These are phyloP conservation scores for Colletotrichum karsti DNA, from an alignment of 2,329 filamentous ascomycete genomes.

Conservation along the genomic window DNA sequence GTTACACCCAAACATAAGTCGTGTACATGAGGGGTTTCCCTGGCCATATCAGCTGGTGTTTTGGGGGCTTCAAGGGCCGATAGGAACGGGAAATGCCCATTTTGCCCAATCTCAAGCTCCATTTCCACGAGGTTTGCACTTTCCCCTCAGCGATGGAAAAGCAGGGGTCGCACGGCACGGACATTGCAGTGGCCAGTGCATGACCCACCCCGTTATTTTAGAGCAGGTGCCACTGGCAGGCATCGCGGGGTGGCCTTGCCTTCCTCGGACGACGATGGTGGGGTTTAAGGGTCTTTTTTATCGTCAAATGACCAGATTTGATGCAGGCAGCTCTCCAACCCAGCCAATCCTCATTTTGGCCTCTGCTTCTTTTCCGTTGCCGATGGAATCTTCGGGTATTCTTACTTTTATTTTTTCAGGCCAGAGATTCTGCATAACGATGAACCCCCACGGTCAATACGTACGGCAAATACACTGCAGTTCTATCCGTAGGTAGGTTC, in stretches of 20 bases:
- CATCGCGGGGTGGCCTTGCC: background rate
- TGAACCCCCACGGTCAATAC: no score
- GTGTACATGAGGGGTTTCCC: background rate
- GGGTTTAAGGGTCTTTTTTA: conserved; percentile 21
- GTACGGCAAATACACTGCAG: no score
- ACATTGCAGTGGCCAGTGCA: background rate
- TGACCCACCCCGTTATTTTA: background rate
- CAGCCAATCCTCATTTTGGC: background rate
- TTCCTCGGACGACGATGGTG: background rate
- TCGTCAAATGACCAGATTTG: conserved; percentile 24
- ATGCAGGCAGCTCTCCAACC: background rate
- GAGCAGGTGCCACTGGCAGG: background rate
- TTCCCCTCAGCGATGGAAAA: background rate
- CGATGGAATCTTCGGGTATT: background rate
- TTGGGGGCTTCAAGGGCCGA: background rate
- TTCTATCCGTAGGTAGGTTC: no score
- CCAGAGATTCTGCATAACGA: no score
- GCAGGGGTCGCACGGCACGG: conserved; percentile 11
- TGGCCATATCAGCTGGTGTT: background rate
- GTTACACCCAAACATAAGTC: no score
- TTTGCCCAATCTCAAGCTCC: no score
- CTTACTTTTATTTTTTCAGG: background rate
- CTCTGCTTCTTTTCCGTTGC: background rate
- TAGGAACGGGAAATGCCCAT: no score
- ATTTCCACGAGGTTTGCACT: background rate